Evolutionary conservation across 2,329 filamentous ascomycete species (phyloP), one percentile per base, ranked within the genome.

Genomic region (Penicillium sumatraense): DNA sequence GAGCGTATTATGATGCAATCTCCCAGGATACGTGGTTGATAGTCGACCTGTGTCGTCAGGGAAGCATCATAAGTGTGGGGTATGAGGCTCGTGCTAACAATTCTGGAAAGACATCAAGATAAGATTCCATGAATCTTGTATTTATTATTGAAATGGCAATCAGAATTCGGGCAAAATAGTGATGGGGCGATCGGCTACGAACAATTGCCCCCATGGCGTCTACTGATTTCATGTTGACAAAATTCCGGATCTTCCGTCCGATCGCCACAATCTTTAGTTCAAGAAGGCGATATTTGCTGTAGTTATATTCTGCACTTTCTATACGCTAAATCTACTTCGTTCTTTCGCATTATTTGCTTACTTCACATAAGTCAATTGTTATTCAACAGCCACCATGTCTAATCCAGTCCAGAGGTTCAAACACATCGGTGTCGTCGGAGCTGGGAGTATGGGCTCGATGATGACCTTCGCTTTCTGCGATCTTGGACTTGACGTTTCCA

Each of bases 401-500:
- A 11, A 50, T 21, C 60, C 66, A 42, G 49, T 63, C 16, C 57
- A 70, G 46, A 61, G 59, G 26, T 75, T 74, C 58, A 70, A 72
- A 41, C 66, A 64, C 44, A 75, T 76, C 49, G 74, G 73, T 27
- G 67, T 76, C 23, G 73, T 75, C 36, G 74, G 74, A 31, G 72
- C 69, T 53, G 74, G 74, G 14, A 75, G 71, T 52, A 76, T 77
- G 73, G 74, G 74, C 44, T 75, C 74, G 24, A 76, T 75, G 71
- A 76, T 77, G 74, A 64, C 71, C 51, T 71, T 75, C 55, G 73
- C 72, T 16, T 76, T 77, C 33, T 68, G 72, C 0, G 74, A 76
- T 36, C 54, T 74, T 3, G 73, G 73, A 0, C 65, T 74, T 11
- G 64, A 75, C 36, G 72, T 76, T 7, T 76, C 74, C 1, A 61